These are phyloP conservation scores for Thielaviopsis euricoi DNA, from an alignment of 2,329 filamentous ascomycete species.

Conservation along the genomic window DNA sequence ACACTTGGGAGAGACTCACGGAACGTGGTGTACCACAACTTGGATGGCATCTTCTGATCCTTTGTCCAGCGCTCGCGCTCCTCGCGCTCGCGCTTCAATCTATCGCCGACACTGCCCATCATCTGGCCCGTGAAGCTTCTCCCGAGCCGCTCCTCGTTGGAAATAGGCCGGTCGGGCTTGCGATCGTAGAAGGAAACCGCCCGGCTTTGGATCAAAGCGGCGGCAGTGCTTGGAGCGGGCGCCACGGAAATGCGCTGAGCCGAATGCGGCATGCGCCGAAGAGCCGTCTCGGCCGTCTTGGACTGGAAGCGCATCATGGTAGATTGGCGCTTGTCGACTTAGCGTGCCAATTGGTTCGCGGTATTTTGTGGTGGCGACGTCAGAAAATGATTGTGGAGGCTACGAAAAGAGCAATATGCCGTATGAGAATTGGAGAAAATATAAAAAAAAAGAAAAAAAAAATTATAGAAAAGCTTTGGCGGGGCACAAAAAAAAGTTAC, in stretches of 20 bases:
- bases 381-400: neutral
- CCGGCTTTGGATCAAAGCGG: neutral
- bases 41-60: conserved; percentile 22
- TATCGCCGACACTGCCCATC: conserved; percentile 38
- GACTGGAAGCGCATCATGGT: neutral
- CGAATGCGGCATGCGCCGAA: neutral
- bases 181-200: neutral
- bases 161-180: conserved; percentile 10
- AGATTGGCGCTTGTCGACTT: neutral
- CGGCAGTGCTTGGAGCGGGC: neutral
- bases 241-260: neutral
- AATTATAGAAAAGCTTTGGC: too few species aligned
- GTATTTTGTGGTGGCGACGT: neutral
- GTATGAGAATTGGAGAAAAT: too few species aligned
- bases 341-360: neutral
- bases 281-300: neutral
- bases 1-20: conserved; percentile 22
- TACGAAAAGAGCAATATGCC: too few species aligned
- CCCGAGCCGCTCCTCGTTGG: conserved; percentile 23
- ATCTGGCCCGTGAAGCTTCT: conserved; percentile 41
- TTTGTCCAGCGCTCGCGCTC: conserved; percentile 34
- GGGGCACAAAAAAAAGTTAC: too few species aligned
- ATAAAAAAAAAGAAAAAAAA: too few species aligned
- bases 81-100: conserved; percentile 36
- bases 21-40: conserved; percentile 37